Conservation (phyloP, 129 eudicot species). For the Apium graveolens region DNA sequence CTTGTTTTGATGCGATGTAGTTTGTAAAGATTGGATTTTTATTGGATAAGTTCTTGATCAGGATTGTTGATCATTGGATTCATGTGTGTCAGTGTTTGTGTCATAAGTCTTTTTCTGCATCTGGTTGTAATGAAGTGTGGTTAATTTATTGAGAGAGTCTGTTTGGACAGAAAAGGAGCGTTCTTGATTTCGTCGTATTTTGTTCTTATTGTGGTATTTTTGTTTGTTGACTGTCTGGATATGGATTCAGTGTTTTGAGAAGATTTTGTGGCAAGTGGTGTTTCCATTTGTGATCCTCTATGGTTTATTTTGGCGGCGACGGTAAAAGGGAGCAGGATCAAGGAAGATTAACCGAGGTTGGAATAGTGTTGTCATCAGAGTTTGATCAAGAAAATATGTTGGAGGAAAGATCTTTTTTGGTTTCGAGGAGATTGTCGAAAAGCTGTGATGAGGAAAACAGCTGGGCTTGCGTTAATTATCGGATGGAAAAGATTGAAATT, state of each 20-base stretch:
- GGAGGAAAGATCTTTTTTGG: constrained; percentile 65
- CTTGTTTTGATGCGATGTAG: background rate
- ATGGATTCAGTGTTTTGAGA: background rate
- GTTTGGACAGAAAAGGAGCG: background rate
- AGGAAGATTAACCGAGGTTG: constrained; percentile 8
- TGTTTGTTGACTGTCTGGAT: background rate
- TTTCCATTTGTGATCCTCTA: constrained; percentile 17
- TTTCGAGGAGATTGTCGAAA: constrained; percentile 40
- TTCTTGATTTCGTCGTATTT: background rate
- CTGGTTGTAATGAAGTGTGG: background rate
- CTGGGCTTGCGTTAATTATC: constrained; percentile 57
- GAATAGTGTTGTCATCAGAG: constrained; percentile 19
- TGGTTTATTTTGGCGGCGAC: constrained; percentile 24
- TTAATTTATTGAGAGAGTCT: background rate
- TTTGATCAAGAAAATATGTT: constrained; percentile 54
- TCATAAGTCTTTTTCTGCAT: background rate
- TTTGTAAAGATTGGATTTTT: background rate
- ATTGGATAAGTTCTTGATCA: background rate
- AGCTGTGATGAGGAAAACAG: constrained; percentile 32
- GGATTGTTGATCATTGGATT: constrained; percentile 1
- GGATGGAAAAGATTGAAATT: constrained; percentile 40
- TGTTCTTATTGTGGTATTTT: background rate
- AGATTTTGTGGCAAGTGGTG: background rate
- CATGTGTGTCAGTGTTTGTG: background rate
- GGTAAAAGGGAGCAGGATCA: background rate